Base-by-base conservation (phyloP, 108 stramenopile species). In the Cyclotella cryptica region DNA sequence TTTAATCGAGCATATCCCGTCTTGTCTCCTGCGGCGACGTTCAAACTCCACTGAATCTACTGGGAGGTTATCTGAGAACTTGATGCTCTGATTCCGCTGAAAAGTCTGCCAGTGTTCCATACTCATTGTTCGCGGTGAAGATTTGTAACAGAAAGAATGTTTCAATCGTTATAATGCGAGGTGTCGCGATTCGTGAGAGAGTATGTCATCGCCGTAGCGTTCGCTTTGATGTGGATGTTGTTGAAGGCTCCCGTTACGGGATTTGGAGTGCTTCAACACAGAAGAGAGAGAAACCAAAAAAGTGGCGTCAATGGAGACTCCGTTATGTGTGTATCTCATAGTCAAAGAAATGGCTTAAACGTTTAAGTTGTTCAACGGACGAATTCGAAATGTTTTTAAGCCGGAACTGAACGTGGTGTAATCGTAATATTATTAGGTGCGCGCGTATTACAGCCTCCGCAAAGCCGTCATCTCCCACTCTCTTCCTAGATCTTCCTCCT, bases 31-130 rank as follows among this genome's bases (percentile, higher is more conserved):
- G 44, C 79, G 79, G 10, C 39, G 66, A 9, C 79, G 65, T 40
- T 73, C 72, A 21, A 57, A 80, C 58, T 80, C 79, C n/a, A 52
- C 66, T 7, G 79, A 70, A 47, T 80, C 72, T 0, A 80, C 42
- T 12, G 79, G 79, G 39, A 80, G 66, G 11, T 53, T 52, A 19
- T 66, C 72, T 17, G 66, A 53, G 26, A 74, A 69, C 47, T 65
- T 66, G 29, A 47, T 22, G 53, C 52, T 66, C 41, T 66, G 46
- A 17, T 45, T 68, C 28, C 57, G 63, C 45, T 69, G 72, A 69
- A 80, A 80, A 1, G n/a, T 12, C 44, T 74, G 64, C 79, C 79
- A 80, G 45, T 80, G 72, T 53, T 80, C 67, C 65, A 47, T 66
- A 58, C 26, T 58, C 26, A 58, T 58, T 27, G 22, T 27, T 26